Evolutionary conservation across 371 early-diverging fungal genomes (phyloP), one percentile per base, ranked within the genome.

Genomic region (Mortierella sp.): DNA sequence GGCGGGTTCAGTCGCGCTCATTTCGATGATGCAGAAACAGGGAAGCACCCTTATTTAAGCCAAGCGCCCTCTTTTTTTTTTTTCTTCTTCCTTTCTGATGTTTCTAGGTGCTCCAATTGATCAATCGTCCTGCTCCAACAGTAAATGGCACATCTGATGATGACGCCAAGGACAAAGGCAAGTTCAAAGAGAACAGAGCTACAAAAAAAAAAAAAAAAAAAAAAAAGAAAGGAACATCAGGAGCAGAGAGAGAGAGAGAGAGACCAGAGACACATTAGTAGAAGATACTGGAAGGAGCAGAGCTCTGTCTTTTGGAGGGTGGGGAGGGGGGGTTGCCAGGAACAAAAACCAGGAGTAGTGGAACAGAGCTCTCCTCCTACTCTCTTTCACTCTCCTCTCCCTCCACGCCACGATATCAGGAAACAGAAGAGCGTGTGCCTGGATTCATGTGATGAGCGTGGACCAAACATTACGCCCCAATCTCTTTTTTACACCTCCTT

Each of bases 81-180:
- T 48, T 44, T 15, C 60, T 30, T 19, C 62, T 29, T 28, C 50
- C 55, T 50, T 59, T 55, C 53, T 52, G 25, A 4, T n/a, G n/a
- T n/a, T n/a, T n/a, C n/a, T 80, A 93, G 93, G 83, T 99, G 19
- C 90, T 99, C 15, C 99, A 99, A 91, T 89, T 99, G 59, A 95
- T 98, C 84, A 97, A 98, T 86, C 89, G 94, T 25, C 90, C 96
- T 29, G 85, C 86, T 0, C 60, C 85, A 0, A 77, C 80, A 23
- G 56, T 75, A 37, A 74, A 68, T 45, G 72, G 75, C 26, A 60
- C 81, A 57, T 37, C 70, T 21, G 64, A 64, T 43, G 82, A 84
- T 45, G 74, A 83, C 28, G 70, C 50, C 23, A 63, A 69, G 59
- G 57, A 56, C 30, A 68, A 57, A 60, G 68, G 59, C 68, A 66